Evolutionary conservation across 2,329 filamentous ascomycete species (phyloP), one percentile per base, ranked within the genome.

Genomic region (Trichoderma sp.): DNA sequence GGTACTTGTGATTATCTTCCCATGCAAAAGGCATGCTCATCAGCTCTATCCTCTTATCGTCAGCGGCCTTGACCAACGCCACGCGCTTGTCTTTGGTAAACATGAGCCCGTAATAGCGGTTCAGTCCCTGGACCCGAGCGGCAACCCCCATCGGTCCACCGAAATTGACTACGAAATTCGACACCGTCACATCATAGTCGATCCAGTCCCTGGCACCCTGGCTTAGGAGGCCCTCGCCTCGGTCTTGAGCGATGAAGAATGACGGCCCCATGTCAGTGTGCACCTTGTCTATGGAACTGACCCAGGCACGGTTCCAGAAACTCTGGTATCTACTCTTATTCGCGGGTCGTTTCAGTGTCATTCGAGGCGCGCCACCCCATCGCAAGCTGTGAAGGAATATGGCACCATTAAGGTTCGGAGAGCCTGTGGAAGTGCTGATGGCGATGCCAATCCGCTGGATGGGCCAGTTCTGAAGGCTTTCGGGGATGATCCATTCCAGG

Each of bases 201-300:
- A 39, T 64, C 80, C 80, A 82, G 6, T 80, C 78, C 0, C 79
- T 74, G n/a, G 79, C 81, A 3, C 80, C 81, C n/a, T 79, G 76
- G 64, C 64, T 74, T 2, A 81, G 67, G 4, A 81, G 69, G 0
- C 80, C 81, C 60, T 81, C 15, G 61, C 73, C 51, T 34, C 65
- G 67, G 8, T 32, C 63, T 18, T 72, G 63, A 9, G 72, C 57
- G 21, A 72, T 70, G 32, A 39, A 51, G 9, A 73, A 47, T 18
- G 70, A 57, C 11, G 12, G 64, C 18, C 43, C 43, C 43, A 47
- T 47, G 8, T 47, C 43, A n/a, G 56, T 26, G 11, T 69, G 47
- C 6, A 66, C 69, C 2, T 63, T 43, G 58, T 72, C 70, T 6
- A 58, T 39, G 21, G 36, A 36, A 26, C 32, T 69, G 6, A 73